A percentile compares a stretch with the other conserved stretches of the same genome.
Evolutionary conservation across 345 rosid species (phyloP).

Genomic region (Populus davidiana): DNA sequence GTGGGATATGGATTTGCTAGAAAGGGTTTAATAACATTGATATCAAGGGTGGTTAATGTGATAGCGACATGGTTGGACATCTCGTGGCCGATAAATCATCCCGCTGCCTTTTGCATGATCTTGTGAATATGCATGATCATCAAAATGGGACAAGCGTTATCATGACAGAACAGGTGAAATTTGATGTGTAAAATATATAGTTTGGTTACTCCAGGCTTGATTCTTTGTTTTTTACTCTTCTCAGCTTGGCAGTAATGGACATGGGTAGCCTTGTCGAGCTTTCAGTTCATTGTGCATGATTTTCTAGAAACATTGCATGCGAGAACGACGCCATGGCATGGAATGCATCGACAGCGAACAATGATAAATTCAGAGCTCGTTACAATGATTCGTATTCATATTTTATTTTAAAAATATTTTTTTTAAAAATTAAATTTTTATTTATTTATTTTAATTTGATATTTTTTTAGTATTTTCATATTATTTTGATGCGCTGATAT

Average conservation of each 20-base stretch:
- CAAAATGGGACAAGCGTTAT: neutral
- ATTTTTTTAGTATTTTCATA: too few species aligned
- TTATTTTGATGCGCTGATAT: too few species aligned
- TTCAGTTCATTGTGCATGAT: neutral
- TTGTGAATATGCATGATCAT: neutral
- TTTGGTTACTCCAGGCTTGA: neutral
- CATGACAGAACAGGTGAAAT: neutral
- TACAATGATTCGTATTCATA: too few species aligned
- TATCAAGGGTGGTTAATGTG: too few species aligned
- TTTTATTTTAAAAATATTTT: too few species aligned
- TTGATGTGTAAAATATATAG: neutral
- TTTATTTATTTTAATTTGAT: too few species aligned
- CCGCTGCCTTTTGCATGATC: neutral
- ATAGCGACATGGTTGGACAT: neutral
- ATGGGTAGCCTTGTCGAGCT: neutral
- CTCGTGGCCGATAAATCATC: neutral
- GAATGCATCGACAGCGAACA: neutral
- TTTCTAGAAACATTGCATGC: neutral
- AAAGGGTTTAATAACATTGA: neutral
- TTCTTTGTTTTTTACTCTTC: neutral
- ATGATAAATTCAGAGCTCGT: too few species aligned
- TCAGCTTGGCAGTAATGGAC: neutral
- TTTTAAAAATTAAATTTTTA: too few species aligned
- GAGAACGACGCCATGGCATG: neutral
- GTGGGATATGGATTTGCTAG: neutral